A percentile compares a stretch with the other conserved stretches of the same genome.
Conservation (phyloP, 495 filamentous ascomycete genomes). For the Neurospora sp. region DNA sequence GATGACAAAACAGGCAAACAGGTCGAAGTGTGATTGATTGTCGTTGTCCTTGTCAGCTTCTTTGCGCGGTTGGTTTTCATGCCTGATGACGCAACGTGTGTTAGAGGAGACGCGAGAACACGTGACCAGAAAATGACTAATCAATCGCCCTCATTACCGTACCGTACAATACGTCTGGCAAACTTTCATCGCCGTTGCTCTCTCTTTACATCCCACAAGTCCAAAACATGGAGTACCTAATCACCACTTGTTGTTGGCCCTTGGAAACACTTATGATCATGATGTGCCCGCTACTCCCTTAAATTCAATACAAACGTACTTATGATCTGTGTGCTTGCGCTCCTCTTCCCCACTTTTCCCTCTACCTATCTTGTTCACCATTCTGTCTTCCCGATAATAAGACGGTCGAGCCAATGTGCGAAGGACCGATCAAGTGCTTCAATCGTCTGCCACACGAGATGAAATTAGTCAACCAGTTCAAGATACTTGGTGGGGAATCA, state of each 20-base stretch:
- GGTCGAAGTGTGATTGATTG: not conserved
- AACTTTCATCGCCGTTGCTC: not conserved
- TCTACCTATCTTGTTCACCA: not conserved
- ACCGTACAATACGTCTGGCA: not conserved
- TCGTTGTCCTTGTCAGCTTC: not conserved
- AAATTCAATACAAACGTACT: not conserved
- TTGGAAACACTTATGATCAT: not conserved
- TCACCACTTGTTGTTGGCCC: not conserved
- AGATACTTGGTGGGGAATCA: not conserved
- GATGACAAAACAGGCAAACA: not conserved
- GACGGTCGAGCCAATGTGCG: not conserved
- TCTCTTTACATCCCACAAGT: not conserved
- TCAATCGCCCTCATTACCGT: not conserved
- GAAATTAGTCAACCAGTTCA: not conserved
- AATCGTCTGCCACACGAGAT: not conserved
- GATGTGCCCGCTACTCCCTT: not conserved
- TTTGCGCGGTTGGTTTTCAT: not conserved
- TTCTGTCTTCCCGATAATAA: not conserved
- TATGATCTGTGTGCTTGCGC: not conserved
- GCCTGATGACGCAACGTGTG: not conserved
- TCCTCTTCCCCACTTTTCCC: not conserved
- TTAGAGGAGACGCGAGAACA: not conserved
- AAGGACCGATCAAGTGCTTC: not conserved
- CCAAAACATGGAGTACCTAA: not conserved
- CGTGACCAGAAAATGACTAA: not conserved